Evolutionary conservation across 129 eudicot genomes (phyloP), one percentile per base, ranked within the genome.

Genomic region (Flaveria linearis): DNA sequence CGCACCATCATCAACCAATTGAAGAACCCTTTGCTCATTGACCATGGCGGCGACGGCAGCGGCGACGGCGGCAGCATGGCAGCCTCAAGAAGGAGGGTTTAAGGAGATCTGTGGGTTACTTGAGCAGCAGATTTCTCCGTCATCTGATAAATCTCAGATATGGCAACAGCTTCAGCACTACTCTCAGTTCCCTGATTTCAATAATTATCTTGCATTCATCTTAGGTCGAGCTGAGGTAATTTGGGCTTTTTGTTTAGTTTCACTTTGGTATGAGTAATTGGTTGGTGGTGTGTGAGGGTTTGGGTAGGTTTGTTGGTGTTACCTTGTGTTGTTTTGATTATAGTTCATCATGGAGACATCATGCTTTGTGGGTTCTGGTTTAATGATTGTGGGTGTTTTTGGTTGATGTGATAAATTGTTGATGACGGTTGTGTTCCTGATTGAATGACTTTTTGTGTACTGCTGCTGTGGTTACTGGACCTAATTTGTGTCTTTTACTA

Each of bases 141-240:
- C 96, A 51, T 85, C 99, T 46, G 97, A 94, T 70, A 89, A 94
- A 83, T 82, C 99, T 70, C 87, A 87, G 88, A 91, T 94, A 76
- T 87, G 88, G 91, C 93, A 94, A 81, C 92, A 86, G 76, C 96
- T 94, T 6, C 90, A 91, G 47, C 99, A 87, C 86, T 94, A 91
- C 77, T 87, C 99, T 33, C 92, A 86, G 84, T 86, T 84, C 71
- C 97, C 99, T 47, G 99, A 94, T 86, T 94, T 94, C 80, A 94
- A 94, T 79, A 94, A 94, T 68, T 91, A 94, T 49, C 98, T 94
- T 47, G 87, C 96, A 39, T 94, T 91, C 78, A 94, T 94, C 70
- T 82, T 94, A 46, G 87, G 96, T 11, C 93, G 85, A 42, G 97
- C 96, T 41, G 89, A 91, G 92, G 98, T 94, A 55, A 26, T 25